Conservation (phyloP, 306 rosid genomes). For the Prunus mira region DNA sequence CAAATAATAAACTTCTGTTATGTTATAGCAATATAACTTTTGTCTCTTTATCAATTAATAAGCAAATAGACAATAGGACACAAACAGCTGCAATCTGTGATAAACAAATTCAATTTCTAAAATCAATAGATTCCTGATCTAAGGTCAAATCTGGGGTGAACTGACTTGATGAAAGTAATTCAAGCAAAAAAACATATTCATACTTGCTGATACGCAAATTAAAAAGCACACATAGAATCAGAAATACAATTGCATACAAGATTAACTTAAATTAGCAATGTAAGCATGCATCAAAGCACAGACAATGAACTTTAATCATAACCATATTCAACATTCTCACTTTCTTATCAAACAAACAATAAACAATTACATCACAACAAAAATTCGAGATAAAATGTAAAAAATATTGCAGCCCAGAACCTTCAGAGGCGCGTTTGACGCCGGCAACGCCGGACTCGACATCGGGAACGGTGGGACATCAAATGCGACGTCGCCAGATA, state of each 20-base stretch:
- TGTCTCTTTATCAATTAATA: neutral
- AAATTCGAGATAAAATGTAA: neutral
- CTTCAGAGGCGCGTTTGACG: slow-evolving; percentile 74
- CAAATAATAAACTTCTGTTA: slow-evolving; percentile 7
- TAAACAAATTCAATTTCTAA: neutral
- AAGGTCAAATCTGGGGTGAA: neutral
- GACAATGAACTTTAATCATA: neutral
- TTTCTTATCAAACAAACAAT: neutral
- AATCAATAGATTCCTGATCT: neutral
- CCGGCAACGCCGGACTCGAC: slow-evolving; percentile 36
- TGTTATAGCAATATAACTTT: neutral
- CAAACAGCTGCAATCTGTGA: neutral
- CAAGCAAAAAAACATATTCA: neutral
- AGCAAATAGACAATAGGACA: neutral
- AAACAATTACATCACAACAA: neutral
- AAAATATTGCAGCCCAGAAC: slow-evolving; percentile 25
- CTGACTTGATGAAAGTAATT: neutral
- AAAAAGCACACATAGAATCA: neutral
- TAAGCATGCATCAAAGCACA: neutral
- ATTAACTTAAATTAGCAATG: neutral
- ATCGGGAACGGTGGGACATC: slow-evolving; percentile 35
- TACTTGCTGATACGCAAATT: neutral
- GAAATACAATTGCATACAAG: neutral
- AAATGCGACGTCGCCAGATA: slow-evolving; percentile 33
- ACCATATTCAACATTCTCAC: neutral